Percentiles rank a stretch among this genome's conserved stretches.
phyloP scores from a whole-genome alignment of 495 filamentous ascomycete species.

The Beverwykella pulmonaria region DNA sequence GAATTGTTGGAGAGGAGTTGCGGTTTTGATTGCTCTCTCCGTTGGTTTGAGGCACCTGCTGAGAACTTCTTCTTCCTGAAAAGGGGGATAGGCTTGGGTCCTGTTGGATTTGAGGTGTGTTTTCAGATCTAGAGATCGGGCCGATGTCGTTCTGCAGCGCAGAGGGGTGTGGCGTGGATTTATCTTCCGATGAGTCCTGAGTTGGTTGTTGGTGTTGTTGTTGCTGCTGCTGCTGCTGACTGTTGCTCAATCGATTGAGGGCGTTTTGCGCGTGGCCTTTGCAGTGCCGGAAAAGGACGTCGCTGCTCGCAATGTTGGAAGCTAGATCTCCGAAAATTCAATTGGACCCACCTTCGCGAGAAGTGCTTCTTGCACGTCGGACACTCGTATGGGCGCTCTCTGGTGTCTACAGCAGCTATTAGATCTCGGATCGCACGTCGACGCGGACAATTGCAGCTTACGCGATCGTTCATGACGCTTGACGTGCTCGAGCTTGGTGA shows the following conservation, averaged over 20 bases:
- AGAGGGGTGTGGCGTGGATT: slow-evolving; percentile 20
- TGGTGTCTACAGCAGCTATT: slow-evolving; percentile 50
- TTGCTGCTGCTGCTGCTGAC: slow-evolving; percentile 16
- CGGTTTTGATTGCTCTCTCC: slow-evolving; percentile 12
- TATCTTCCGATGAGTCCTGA: slow-evolving; percentile 13
- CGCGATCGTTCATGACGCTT: slow-evolving; percentile 59
- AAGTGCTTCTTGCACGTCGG: slow-evolving; percentile 57
- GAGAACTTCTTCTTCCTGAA: slow-evolving; percentile 24
- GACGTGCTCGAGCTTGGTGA: slow-evolving; percentile 60
- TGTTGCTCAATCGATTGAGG: slow-evolving; percentile 35
- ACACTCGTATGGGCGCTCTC: slow-evolving; percentile 59
- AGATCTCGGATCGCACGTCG: neutral
- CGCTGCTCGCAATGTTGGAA: slow-evolving; percentile 43
- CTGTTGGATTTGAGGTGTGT: slow-evolving; percentile 24
- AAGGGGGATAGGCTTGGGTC: slow-evolving; percentile 31
- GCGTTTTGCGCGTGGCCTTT: slow-evolving; percentile 53
- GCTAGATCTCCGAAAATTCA: slow-evolving; percentile 17
- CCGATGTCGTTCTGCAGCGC: slow-evolving; percentile 8
- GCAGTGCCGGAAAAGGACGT: slow-evolving; percentile 57
- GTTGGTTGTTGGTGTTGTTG: slow-evolving; percentile 9
- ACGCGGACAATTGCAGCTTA: slow-evolving; percentile 39
- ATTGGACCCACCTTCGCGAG: slow-evolving; percentile 53
- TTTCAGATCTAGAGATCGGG: slow-evolving; percentile 7
- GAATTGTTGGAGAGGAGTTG: slow-evolving; percentile 14
- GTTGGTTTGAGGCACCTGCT: slow-evolving; percentile 22